Evolutionary conservation across 306 rosid genomes (phyloP), one percentile per base, ranked within the genome.

Genomic region (Cucurbita moschata): DNA sequence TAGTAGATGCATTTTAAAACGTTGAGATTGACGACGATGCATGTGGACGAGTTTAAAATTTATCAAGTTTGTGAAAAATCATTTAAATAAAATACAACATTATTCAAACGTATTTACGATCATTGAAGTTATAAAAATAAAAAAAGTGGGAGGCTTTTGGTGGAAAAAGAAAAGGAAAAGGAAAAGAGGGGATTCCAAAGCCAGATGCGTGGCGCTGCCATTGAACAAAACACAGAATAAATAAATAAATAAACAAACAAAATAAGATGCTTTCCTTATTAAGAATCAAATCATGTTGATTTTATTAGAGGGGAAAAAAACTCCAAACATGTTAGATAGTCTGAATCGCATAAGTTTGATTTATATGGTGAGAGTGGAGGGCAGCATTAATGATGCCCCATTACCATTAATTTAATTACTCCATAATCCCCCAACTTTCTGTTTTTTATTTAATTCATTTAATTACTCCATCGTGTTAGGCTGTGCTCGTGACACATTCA

Each of bases 231-330:
- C 30, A 8, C 26, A 8, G 18, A 66, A 19, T 19, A 19, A 19
- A 19, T 19, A 19, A 19, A 63, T 40, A 43, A 4, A 63, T 39
- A 4, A 46, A 46, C 10, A 46, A 46, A 46, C 0, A 44, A 11
- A 64, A 64, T 9, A 60, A 26, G 72, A 67, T 67, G 72, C 72
- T 67, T 67, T 67, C 72, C 72, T 67, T 67, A 67, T 44, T 67
- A 66, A 44, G 72, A 66, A 66, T 44, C 54, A 66, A 66, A 66
- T 66, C 72, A 43, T 43, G 54, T 19, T 66, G 5, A 18, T 66
- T 10, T 66, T 66, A 39, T 63, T 8, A 62, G 50, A 16, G 21
- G 4, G 43, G 4, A 50, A 43, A 18, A 67, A 46, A 68, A 23
- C 49, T 68, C 56, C 42, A 30, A 68, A 67, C 72, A 46, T 44